Evolutionary conservation across 768 basidiomycete genomes (phyloP), one percentile per base, ranked within the genome.

Genomic region (Auriculariales sp.): DNA sequence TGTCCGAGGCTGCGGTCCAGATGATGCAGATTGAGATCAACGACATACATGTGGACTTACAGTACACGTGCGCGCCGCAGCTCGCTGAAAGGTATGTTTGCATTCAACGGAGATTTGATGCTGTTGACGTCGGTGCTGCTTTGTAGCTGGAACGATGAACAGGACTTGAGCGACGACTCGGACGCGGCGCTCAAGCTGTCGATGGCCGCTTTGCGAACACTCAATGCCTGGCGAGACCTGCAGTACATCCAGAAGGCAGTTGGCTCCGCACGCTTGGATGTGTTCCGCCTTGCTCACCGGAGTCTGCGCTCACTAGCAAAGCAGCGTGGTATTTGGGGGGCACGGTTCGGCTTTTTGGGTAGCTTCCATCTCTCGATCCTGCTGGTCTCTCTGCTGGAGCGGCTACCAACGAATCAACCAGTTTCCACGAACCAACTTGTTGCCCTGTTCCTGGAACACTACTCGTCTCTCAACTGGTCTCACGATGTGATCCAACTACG

Each of bases 291-390:
- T 11, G 58, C 58, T 14, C 55, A 58, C 42, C 53, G 58, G 11
- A 45, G 51, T 1, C 35, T 58, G n/a, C 59, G 58, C 31, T 35
- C 50, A 17, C 53, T 51, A 30, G 39, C 51, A n/a, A 45, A 46
- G n/a, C 33, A 28, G 6, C 55, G 51, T 31, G 58, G 58, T 11
- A 51, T 59, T 9, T 53, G 14, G 25, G 46, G 51, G 2, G 33
- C 54, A 17, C 55, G 57, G 3, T 54, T 56, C 34, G 58, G 58
- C 2, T 59, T 56, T 42, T 53, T 59, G 3, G 58, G 58, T 6
- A 58, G 58, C n/a, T 53, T 59, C 31, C 58, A 59, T 49, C 28
- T 59, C 10, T 53, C 58, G 10, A 42, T 59, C 12, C 50, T 59
- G 7, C 50, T 59, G 14, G 42, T 50, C 17, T 53, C 53, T 14